Evolutionary conservation across 192 early-diverging fungal genomes (phyloP), one percentile per base, ranked within the genome.

Genomic region (Dissophora globulifera): DNA sequence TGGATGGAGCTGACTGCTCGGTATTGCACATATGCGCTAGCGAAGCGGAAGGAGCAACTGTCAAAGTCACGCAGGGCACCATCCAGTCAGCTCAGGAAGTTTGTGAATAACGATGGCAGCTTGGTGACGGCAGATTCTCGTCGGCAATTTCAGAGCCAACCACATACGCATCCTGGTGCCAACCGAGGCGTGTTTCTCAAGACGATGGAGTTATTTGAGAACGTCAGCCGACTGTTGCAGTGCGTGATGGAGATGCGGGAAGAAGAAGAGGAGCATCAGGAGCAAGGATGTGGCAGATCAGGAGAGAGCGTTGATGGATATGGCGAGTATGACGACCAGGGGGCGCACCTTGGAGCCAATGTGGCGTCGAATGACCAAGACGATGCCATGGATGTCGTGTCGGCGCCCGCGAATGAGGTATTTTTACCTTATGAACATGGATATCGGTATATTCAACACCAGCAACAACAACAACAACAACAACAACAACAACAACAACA

Each of bases 181-280:
- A 58, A 19, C 6, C 49, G 71, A 11, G 63, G 71, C 13, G 50
- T 61, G 3, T 55, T 59, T 12, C 19, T 76, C 20, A 59, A 65
- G 29, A 76, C 71, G 2, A 76, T 76, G 71, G 71, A 76, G 35
- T 22, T 76, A 11, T 76, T 61, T 56, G 71, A 76, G 22, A 67
- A 56, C 29, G 32, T 76, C 26, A 40, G 32, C 22, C 38, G 63
- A 2, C 25, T 76, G 2, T n/a, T 76, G 27, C 71, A 76, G 29
- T 76, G 71, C 17, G 50, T 76, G 8, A 46, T 60, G 71, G 71
- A 76, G 58, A 76, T 76, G 63, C 63, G 55, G 0, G 71, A 76
- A 23, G 63, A 67, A 40, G 71, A 76, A 20, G 63, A n/a, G n/a
- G n/a, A 65, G 20, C 25, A 43, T 10, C 55, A 50, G 26, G 60